A percentile compares a stretch with the other conserved stretches of the same genome.
phyloP scores from a whole-genome alignment of 371 early-diverging fungal genomes.

The Batkoa obscura region DNA sequence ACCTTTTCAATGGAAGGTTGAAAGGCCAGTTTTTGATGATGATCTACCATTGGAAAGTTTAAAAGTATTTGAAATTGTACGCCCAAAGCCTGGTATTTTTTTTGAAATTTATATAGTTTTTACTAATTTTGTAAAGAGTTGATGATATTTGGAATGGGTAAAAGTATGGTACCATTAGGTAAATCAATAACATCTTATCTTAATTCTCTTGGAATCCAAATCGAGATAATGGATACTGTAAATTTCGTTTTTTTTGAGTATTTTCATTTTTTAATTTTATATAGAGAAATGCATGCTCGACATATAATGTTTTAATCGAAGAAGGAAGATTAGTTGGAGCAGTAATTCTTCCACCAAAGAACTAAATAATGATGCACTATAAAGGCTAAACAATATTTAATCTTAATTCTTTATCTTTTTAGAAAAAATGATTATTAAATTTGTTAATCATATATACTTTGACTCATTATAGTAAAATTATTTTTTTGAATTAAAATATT shows the following conservation, averaged over 20 bases:
- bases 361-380: not conserved
- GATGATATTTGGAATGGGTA: slow-evolving; percentile 9
- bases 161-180: slow-evolving; percentile 7
- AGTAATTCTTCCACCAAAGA: slow-evolving; percentile 5
- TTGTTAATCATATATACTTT: too few relatives aligned
- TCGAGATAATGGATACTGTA: slow-evolving; percentile 8
- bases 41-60: not conserved
- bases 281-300: slow-evolving; percentile 7
- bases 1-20: not conserved
- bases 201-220: slow-evolving; percentile 7
- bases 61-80: not conserved
- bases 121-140: slow-evolving; percentile 2
- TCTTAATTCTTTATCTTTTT: too few relatives aligned
- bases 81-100: not conserved
- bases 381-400: too few relatives aligned
- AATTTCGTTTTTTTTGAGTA: not conserved
- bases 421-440: too few relatives aligned
- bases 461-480: too few relatives aligned
- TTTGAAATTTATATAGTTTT: too few relatives aligned
- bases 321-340: slow-evolving; percentile 8
- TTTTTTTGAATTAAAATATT: too few relatives aligned
- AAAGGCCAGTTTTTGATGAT: not conserved
- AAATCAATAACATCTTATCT: slow-evolving; percentile 1
- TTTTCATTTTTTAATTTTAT: not conserved
- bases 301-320: slow-evolving; percentile 7